Conservation (phyloP, 2,329 filamentous ascomycete species). For the Talaromyces sp. region DNA sequence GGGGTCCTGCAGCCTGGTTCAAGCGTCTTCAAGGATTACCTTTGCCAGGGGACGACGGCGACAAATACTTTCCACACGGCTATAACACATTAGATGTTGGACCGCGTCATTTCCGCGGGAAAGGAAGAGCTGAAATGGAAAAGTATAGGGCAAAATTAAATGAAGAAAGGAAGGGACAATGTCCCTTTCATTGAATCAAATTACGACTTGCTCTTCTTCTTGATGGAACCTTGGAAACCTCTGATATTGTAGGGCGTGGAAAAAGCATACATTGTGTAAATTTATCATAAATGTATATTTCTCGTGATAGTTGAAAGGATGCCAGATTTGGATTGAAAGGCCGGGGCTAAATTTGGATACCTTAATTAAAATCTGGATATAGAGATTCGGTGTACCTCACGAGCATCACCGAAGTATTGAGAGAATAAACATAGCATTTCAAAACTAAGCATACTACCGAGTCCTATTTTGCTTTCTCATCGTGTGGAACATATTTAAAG, state of each 20-base stretch:
- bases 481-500: conserved; percentile 57
- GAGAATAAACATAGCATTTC: background rate
- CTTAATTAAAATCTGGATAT: background rate
- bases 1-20: conserved; percentile 56
- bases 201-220: background rate
- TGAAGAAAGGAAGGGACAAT: conserved; percentile 41
- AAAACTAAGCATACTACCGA: background rate
- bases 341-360: background rate
- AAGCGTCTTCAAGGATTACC: conserved; percentile 45
- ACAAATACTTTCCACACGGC: conserved; percentile 49
- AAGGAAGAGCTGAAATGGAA: conserved; percentile 50
- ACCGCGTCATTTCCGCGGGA: conserved; percentile 53
- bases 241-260: background rate
- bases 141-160: conserved; percentile 37
- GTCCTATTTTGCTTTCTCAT: background rate
- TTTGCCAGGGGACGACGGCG: conserved; percentile 47
- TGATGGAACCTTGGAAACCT: no score
- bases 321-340: background rate
- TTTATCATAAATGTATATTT: background rate
- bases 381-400: background rate
- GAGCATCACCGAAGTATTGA: background rate
- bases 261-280: background rate
- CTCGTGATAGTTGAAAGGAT: background rate
- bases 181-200: conserved; percentile 41
- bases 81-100: conserved; percentile 58